phyloP scores from a whole-genome alignment of 2,329 filamentous ascomycete species.

The Aspergillus flavus region DNA sequence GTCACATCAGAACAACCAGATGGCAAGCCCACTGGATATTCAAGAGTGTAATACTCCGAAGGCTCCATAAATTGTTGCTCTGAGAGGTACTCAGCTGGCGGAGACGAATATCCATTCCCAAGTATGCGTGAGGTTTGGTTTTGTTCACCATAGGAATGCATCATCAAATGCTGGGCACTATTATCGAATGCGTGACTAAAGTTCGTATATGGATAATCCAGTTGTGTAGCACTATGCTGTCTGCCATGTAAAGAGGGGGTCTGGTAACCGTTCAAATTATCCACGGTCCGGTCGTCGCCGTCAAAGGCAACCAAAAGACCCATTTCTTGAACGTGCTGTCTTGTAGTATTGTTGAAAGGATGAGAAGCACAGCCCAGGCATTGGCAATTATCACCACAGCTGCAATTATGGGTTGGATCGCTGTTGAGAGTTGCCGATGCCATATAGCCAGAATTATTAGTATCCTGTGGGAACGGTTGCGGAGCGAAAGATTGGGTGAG shows the following conservation, averaged over 20 bases:
- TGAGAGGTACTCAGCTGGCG: slow-evolving; percentile 25
- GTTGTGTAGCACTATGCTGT: slow-evolving; percentile 13
- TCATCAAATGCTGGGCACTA: slow-evolving; percentile 17
- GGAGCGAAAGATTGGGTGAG: slow-evolving; percentile 21
- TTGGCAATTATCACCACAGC: slow-evolving; percentile 49
- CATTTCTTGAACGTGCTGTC: slow-evolving; percentile 50
- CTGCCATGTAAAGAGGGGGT: slow-evolving; percentile 23
- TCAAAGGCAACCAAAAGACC: slow-evolving; percentile 44
- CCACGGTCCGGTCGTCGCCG: slow-evolving; percentile 28
- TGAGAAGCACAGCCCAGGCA: slow-evolving; percentile 51
- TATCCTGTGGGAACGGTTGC: slow-evolving; percentile 13
- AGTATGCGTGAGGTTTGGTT: slow-evolving; percentile 17
- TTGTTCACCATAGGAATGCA: slow-evolving; percentile 26
- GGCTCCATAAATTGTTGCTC: slow-evolving; percentile 42
- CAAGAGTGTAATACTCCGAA: slow-evolving; percentile 45
- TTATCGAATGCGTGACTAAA: slow-evolving; percentile 19
- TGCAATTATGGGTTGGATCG: slow-evolving; percentile 39
- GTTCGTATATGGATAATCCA: slow-evolving; percentile 25
- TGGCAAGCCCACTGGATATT: slow-evolving; percentile 43
- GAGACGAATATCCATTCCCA: slow-evolving; percentile 30
- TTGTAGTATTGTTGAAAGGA: slow-evolving; percentile 50
- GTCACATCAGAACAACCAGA: slow-evolving; percentile 50
- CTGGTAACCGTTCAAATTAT: slow-evolving; percentile 24
- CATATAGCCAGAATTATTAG: slow-evolving; percentile 12
- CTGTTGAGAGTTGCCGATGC: slow-evolving; percentile 11